These are phyloP conservation scores for Aureobasidium sp. DNA, from an alignment of 2,329 filamentous ascomycete genomes.

Conservation along the genomic window DNA sequence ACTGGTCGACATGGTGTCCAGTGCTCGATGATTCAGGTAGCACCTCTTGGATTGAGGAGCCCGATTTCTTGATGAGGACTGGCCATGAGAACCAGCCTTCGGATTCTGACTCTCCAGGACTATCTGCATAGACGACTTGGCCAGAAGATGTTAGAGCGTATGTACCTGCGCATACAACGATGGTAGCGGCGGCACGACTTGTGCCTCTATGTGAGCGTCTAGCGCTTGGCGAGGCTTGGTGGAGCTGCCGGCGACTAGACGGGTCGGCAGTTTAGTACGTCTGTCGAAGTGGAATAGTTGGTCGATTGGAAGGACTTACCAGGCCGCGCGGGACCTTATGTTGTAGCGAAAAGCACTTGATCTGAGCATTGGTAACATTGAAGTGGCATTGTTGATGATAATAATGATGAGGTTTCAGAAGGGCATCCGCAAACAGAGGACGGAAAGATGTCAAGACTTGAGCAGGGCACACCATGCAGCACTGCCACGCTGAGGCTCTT, in stretches of 20 bases:
- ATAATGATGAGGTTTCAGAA: not conserved
- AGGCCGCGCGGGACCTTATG: not conserved
- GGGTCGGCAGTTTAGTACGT: not conserved
- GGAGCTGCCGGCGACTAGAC: conserved; percentile 1
- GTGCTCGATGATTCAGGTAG: not conserved
- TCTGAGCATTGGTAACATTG: conserved; percentile 6
- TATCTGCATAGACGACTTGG: not conserved
- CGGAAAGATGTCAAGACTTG: not conserved
- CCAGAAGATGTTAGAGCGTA: not conserved
- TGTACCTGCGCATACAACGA: not conserved
- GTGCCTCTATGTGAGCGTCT: not conserved
- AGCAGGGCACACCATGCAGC: not conserved
- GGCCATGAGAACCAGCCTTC: conserved; percentile 13
- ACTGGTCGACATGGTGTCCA: not conserved
- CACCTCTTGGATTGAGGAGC: not conserved
- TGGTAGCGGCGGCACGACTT: not conserved
- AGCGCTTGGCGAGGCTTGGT: not conserved
- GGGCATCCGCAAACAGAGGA: not conserved
- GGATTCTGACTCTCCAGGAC: not conserved
- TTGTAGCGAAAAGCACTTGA: not conserved
- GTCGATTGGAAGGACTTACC: not conserved
- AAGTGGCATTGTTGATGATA: not conserved
- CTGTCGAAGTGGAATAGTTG: too few relatives aligned
- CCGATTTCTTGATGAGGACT: not conserved
- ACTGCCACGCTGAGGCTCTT: not conserved